These are phyloP conservation scores for Paecilomyces formosus DNA, from an alignment of 2,329 filamentous ascomycete species.

Conservation along the genomic window DNA sequence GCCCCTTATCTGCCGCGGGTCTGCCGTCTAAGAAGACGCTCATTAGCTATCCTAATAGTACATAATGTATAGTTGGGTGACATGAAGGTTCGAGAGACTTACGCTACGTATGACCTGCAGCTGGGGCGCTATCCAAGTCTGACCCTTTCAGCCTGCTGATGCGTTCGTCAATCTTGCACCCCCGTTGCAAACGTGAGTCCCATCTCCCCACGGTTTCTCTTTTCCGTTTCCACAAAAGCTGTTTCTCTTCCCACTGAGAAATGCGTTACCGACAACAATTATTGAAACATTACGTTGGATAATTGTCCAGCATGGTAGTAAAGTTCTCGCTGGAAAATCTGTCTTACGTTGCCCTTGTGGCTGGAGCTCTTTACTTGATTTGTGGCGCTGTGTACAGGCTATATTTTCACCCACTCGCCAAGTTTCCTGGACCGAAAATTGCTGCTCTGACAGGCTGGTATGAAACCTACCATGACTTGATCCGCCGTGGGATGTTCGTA, in stretches of 20 bases:
- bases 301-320: background rate
- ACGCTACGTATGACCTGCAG: background rate
- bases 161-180: no score
- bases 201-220: no score
- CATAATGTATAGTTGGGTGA: background rate
- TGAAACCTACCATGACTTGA: slow-evolving; percentile 28
- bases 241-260: background rate
- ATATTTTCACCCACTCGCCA: slow-evolving; percentile 23
- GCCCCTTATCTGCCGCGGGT: no score
- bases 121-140: background rate
- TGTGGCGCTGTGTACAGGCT: slow-evolving; percentile 18
- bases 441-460: slow-evolving; percentile 26
- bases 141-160: background rate
- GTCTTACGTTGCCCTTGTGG: background rate
- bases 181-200: background rate
- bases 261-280: background rate
- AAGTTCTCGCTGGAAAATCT: background rate
- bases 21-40: no score
- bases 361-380: slow-evolving; percentile 1
- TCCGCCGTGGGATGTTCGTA: slow-evolving; percentile 21
- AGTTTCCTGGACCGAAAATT: slow-evolving; percentile 23
- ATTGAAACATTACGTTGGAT: background rate
- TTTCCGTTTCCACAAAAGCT: no score
- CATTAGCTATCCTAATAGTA: background rate
- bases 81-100: background rate